Evolutionary conservation across 306 rosid species (phyloP), one percentile per base, ranked within the genome.

Genomic region (Styphnolobium japonicum): DNA sequence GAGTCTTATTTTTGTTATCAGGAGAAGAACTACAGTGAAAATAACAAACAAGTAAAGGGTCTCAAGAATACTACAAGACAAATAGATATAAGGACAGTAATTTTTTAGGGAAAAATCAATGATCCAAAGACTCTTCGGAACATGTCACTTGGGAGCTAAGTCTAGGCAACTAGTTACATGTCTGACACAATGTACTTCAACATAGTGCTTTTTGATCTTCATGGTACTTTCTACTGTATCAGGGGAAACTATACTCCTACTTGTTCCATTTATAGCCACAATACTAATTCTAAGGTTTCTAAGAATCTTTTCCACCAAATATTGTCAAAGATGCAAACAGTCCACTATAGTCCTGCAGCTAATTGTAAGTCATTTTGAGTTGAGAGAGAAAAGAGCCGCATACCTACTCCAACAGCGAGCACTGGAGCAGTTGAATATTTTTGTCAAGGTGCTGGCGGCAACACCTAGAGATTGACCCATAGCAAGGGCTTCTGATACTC

Each of bases 401-500:
- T 88, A 94, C 98, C 98, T 95, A 87, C 98, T 92, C 98, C 98
- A 95, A 87, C 97, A 91, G 55, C 97, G 92, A 85, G 97, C 97
- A 42, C 96, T 95, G 14, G 98, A 95, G 72, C 97, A 90, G 84
- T 91, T 95, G 78, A 95, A 93, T 37, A 95, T 93, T 68, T 86
- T 76, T 23, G 98, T 87, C 81, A 95, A 86, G 81, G 94, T 92
- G 65, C 79, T 81, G 25, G 98, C 89, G 56, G 93, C 6, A 79
- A 95, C 93, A 70, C 98, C 97, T 1, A 95, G 83, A 45, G 93
- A 91, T 81, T 95, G 98, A 36, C 98, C 98, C 39, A 95, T 86
- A 75, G 96, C 91, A 49, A 95, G 91, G 73, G 98, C 97, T 83
- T 95, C 98, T 80, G 98, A 95, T 70, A 95, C 76, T 75, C 98